Percentiles rank a stretch among this genome's conserved stretches.
Conservation (phyloP, 2,329 filamentous ascomycete species). For the Fulvia fulva region DNA sequence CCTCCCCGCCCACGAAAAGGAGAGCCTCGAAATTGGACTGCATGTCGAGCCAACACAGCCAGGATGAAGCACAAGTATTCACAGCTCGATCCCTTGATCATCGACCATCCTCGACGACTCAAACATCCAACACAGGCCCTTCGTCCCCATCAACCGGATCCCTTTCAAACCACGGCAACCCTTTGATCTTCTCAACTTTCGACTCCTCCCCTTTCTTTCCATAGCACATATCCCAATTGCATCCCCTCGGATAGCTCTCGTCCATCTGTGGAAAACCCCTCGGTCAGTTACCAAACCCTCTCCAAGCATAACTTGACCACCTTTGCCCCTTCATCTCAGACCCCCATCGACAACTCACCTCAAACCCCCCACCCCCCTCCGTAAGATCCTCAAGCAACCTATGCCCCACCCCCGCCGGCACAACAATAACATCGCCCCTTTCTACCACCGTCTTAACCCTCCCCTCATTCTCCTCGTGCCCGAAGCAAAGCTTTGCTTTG, state of each 20-base stretch:
- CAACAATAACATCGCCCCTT: conserved; percentile 60
- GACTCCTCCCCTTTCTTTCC: conserved; percentile 55
- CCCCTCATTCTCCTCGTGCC: conserved; percentile 58
- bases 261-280: conserved; percentile 51
- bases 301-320: too few relatives aligned
- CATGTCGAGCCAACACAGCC: too few relatives aligned
- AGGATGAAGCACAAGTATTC: too few relatives aligned
- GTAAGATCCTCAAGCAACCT: conserved; percentile 54
- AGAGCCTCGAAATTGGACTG: too few relatives aligned
- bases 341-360: conserved; percentile 31
- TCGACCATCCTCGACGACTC: background rate
- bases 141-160: conserved; percentile 59
- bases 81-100: too few relatives aligned
- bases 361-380: conserved; percentile 46
- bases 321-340: too few relatives aligned
- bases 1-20: too few relatives aligned
- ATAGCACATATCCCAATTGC: conserved; percentile 68
- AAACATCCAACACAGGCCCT: conserved; percentile 49
- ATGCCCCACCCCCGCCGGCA: conserved; percentile 65
- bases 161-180: conserved; percentile 54
- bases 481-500: conserved; percentile 60
- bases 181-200: conserved; percentile 47
- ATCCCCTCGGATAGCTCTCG: conserved; percentile 58
- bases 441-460: conserved; percentile 54
- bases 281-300: background rate